Base-by-base conservation (phyloP, 2,329 filamentous ascomycete species). In the Fusarium xylarioides region DNA sequence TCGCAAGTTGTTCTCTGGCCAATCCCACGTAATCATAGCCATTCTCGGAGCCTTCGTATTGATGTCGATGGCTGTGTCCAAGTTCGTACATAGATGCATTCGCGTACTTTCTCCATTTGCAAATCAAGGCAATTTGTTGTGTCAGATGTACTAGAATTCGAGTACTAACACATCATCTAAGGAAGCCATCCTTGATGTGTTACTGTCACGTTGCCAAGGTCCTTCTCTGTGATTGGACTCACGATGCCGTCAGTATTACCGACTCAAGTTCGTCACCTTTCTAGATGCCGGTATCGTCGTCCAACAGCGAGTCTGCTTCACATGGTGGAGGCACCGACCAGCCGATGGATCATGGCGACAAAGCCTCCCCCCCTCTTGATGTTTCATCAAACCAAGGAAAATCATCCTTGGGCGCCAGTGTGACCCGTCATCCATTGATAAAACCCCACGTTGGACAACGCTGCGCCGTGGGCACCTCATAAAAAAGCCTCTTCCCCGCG, bases 401-500 rank as follows among this genome's bases (percentile, higher is more conserved):
- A 66, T 53, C 61, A 43, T 64, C 54, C 52, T 63, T 54, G 40
- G 49, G 66, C 57, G 40, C 56, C 68, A 71, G 58, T 63, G 65
- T 74, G 60, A 43, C 76, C 75, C 70, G 65, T 78, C 73, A 77
- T 68, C 75, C 74, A 77, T 74, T 74, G 68, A 73, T 55, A 76
- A 52, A 74, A 78, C 76, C 75, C 76, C 76, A 78, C 76, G 76
- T 77, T 78, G 75, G 69, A 71, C 61, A 57, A 72, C 63, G 68
- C 69, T 75, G 73, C 68, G 62, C 72, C 71, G 74, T 77, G 74
- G 73, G 68, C 62, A 59, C 73, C 64, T 65, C 63, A 67, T 66
- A 59, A 70, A 56, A 63, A 50, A 69, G 65, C 53, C 54, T 68
- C 68, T 74, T 73, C 63, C 66, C 75, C 62, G 49, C 60, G 68